Conservation (phyloP, 2,329 filamentous ascomycete genomes). For the Trichothecium sympodiale region DNA sequence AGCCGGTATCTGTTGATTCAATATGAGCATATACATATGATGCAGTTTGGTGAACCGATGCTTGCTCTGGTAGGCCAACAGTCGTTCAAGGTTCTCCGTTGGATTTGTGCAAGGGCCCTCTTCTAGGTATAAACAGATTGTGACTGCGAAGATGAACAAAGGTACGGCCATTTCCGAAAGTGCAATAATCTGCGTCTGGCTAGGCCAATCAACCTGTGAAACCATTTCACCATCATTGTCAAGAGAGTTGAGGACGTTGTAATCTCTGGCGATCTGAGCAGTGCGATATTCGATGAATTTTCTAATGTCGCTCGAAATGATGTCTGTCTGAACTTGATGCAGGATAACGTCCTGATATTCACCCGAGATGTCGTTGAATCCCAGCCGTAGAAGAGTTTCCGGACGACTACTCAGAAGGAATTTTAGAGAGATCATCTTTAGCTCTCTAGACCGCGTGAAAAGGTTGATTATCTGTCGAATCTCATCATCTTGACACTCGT, state of each 20-base stretch:
- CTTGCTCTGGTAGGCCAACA: constrained; percentile 7
- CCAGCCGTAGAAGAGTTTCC: constrained; percentile 20
- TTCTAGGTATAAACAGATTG: constrained; percentile 9
- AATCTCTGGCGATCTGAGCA: constrained; percentile 12
- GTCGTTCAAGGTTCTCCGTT: no score
- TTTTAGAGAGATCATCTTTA: no score
- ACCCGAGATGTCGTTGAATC: constrained; percentile 18
- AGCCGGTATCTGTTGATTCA: constrained; percentile 2
- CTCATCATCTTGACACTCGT: neutral
- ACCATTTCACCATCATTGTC: no score
- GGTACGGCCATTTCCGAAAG: constrained; percentile 16
- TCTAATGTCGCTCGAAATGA: constrained; percentile 22
- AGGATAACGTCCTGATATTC: constrained; percentile 21
- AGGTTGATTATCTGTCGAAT: neutral
- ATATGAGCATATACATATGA: constrained; percentile 4
- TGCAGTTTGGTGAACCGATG: constrained; percentile 7
- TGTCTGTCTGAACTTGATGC: constrained; percentile 16
- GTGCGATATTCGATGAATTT: constrained; percentile 18
- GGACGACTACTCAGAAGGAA: constrained; percentile 28
- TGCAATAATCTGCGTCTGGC: neutral
- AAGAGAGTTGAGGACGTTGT: constrained; percentile 6
- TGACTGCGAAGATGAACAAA: constrained; percentile 20
- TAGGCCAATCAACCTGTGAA: constrained; percentile 5
- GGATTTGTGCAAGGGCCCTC: no score
- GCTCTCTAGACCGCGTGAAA: constrained; percentile 1